Base-by-base conservation (phyloP, 176 grass and related monocot genomes). In the Neostapfia colusana region DNA sequence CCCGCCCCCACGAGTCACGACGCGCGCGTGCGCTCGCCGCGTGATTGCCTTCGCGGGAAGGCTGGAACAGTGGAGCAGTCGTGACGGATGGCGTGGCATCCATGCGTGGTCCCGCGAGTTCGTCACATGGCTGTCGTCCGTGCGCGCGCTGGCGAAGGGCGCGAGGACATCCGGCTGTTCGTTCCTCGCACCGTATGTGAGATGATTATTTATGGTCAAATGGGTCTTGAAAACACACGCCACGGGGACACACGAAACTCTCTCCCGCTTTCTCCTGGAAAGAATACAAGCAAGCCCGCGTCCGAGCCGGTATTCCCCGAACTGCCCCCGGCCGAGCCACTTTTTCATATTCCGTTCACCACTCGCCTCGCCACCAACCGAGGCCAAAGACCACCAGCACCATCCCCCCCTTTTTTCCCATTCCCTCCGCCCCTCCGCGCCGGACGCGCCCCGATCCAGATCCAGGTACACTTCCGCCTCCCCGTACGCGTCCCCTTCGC, bases 391-490 rank as follows among this genome's bases (percentile, higher is more conserved):
- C 40, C 57, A 76, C 4, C 40, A 41, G 50, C 71, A 8, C 27
- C 18, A 55, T 34, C 24, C 31, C 31, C 31, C 57, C 2, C n/a
- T n/a, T n/a, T n/a, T n/a, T 23, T 10, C n/a, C 53, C 72, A 10
- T 48, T 34, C 73, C 39, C 14, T 76, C 57, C 73, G 58, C 74
- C 74, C 42, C 59, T 36, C 42, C 59, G 27, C 59, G 74, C 41
- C 58, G 74, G 74, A 63, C 58, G 58, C 58, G 74, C 74, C 18
- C 28, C 74, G 74, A 76, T 76, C 74, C 74, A 76, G 74, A 76
- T 76, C 74, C 74, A 76, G 74, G 74, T 64, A 63, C 4, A 41
- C 16, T 16, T 8, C 59, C 42, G 27, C 74, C 43, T 21, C 46
- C 27, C 42, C 26, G 27, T 48, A 63, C 26, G 6, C 57, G 18